Evolutionary conservation across 2,329 filamentous ascomycete species (phyloP), one percentile per base, ranked within the genome.

Genomic region (Penicillium brasilianum): DNA sequence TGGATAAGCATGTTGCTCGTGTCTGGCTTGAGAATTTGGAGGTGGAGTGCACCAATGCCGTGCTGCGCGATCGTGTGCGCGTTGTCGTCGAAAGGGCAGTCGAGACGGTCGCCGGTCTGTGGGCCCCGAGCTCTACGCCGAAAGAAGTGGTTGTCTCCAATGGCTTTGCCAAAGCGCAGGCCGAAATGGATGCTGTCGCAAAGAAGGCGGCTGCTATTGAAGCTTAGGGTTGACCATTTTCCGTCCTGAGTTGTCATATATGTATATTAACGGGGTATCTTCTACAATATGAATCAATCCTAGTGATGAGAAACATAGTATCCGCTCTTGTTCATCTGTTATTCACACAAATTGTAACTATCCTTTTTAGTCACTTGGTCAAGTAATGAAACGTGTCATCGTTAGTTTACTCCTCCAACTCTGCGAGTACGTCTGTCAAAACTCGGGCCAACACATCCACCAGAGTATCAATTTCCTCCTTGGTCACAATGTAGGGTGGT

Each of bases 11-110:
- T 78, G 83, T 90, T 56, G 95, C 94, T 7, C 90, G 87, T 63
- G 89, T 99, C 7, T 98, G 94, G 93, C 81, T 99, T 41, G 95
- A 98, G 82, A 88, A 91, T 68, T 78, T 98, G 48, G 92, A 96
- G 69, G 91, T 99, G 4, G 95, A 98, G 77, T 96, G 92, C 75
- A 81, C 81, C 57, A 92, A 92, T 66, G 87, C 88, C 65, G 87
- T 92, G 18, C 86, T 97, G 72, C 88, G 88, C 50, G 94, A 96
- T 76, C 84, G 95, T 60, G 91, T 99, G 5, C 86, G 90, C 69
- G 92, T 92, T 1, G 92, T 99, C 9, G 91, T 97, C 11, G 94
- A 98, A 76, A 85, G 93, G 67, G 93, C 91, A 0, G 89, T 94
- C 3, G 93, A 97, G 81, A 91, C 93, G 28, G 91, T 93, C 14